Evolutionary conservation across 306 rosid species (phyloP).

Genomic region (Morella rubra): DNA sequence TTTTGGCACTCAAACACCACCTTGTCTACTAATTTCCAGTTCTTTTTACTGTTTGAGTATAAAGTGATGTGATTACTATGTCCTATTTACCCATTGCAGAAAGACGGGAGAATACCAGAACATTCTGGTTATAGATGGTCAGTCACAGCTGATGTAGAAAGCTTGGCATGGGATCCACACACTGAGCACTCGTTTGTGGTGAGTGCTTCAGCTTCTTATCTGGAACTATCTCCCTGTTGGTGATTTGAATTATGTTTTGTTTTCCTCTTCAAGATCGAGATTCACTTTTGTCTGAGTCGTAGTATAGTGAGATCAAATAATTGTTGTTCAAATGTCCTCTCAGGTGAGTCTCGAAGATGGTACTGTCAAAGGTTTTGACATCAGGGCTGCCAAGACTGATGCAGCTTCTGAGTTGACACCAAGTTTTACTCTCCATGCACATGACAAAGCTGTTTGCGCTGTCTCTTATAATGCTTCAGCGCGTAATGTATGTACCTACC

Average conservation of each 20-base stretch:
- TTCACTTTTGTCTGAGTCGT: constrained; percentile 4
- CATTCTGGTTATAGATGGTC: constrained; percentile 90
- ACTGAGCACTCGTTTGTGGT: constrained; percentile 82
- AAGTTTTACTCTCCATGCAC: constrained; percentile 88
- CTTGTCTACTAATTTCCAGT: background rate
- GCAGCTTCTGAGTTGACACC: constrained; percentile 51
- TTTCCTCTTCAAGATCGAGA: background rate
- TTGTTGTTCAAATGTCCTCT: constrained; percentile 27
- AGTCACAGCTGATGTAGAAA: constrained; percentile 78
- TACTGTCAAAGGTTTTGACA: constrained; percentile 73
- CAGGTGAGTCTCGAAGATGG: constrained; percentile 97
- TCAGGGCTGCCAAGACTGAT: constrained; percentile 60
- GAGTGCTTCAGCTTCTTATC: constrained; percentile 30
- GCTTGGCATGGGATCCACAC: constrained; percentile 97
- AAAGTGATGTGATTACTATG: constrained; percentile 17
- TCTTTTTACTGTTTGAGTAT: background rate
- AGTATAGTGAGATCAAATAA: constrained; percentile 8
- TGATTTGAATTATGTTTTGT: background rate
- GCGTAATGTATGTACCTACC: constrained; percentile 59
- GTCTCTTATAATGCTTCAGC: constrained; percentile 66
- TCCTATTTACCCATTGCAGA: constrained; percentile 53
- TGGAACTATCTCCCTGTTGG: background rate
- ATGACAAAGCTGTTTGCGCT: constrained; percentile 73
- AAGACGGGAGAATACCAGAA: constrained; percentile 72
- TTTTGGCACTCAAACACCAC: no score